Evolutionary conservation across 2,329 filamentous ascomycete genomes (phyloP).

Genomic region (Neurospora sp.): DNA sequence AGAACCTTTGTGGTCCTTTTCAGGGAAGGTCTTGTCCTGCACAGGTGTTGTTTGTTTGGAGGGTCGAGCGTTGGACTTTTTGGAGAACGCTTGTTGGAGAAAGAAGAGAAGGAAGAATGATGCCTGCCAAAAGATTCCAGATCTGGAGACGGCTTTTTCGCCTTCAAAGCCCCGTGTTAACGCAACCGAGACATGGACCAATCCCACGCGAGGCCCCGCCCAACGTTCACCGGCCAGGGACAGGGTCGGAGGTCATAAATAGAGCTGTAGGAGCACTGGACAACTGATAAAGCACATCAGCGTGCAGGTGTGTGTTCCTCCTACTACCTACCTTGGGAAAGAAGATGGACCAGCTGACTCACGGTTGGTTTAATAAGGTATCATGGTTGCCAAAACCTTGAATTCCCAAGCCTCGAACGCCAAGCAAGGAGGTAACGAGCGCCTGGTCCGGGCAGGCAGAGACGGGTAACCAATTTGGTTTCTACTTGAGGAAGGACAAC

Average conservation of each 20-base stretch:
- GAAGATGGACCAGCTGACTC: background rate
- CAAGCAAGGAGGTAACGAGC: background rate
- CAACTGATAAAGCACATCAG: background rate
- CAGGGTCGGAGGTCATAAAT: background rate
- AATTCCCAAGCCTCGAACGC: background rate
- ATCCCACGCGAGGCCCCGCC: background rate
- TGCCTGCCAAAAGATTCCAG: background rate
- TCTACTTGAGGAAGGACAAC: background rate
- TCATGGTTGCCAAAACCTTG: background rate
- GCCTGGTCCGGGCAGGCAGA: background rate
- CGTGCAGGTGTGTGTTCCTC: background rate
- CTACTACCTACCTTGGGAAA: background rate
- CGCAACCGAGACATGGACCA: background rate
- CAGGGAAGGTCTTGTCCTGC: background rate
- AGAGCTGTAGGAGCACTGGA: background rate
- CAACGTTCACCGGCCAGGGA: background rate
- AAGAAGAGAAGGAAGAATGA: background rate
- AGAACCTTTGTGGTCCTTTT: background rate
- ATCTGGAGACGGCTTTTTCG: background rate
- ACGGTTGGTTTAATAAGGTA: background rate
- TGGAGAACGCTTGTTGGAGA: background rate
- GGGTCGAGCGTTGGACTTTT: background rate
- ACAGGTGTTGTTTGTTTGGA: background rate
- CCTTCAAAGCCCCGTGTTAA: background rate
- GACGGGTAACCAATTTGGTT: background rate